Evolutionary conservation across 208 protist genomes (phyloP).

Genomic region (Tetramitus jugosus): DNA sequence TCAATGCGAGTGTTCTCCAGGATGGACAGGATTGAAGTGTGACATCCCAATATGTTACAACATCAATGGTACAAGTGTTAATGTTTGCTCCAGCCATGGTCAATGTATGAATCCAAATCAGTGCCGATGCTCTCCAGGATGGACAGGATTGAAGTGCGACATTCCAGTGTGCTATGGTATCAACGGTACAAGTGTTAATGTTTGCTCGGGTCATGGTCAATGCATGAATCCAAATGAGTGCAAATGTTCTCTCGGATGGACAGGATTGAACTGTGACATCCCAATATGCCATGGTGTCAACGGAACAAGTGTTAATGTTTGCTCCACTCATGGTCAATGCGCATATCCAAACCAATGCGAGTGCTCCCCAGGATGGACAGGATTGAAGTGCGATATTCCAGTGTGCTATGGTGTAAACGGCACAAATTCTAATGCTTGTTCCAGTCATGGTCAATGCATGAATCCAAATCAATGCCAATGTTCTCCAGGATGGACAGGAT

Average conservation of each 20-base stretch:
- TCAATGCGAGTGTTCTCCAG: background rate
- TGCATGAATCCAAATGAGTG: background rate
- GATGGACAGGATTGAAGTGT: background rate
- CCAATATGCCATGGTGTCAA: background rate
- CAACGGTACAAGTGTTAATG: background rate
- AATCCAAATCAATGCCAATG: no score
- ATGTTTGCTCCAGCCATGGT: background rate
- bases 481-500: background rate
- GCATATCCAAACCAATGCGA: background rate
- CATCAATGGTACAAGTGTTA: background rate
- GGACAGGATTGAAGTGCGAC: background rate
- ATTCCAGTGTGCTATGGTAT: background rate
- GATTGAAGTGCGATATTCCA: background rate
- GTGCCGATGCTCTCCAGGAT: background rate
- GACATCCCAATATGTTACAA: background rate
- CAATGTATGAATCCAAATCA: background rate
- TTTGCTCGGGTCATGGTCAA: background rate
- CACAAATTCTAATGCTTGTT: background rate
- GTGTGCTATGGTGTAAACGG: background rate
- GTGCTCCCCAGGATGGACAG: background rate
- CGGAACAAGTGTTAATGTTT: background rate
- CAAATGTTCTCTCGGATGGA: background rate
- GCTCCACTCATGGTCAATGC: background rate
- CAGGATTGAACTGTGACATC: background rate
- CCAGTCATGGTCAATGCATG: no score